These are phyloP conservation scores for Fonsecaea erecta DNA, from an alignment of 2,329 filamentous ascomycete genomes.

Conservation along the genomic window DNA sequence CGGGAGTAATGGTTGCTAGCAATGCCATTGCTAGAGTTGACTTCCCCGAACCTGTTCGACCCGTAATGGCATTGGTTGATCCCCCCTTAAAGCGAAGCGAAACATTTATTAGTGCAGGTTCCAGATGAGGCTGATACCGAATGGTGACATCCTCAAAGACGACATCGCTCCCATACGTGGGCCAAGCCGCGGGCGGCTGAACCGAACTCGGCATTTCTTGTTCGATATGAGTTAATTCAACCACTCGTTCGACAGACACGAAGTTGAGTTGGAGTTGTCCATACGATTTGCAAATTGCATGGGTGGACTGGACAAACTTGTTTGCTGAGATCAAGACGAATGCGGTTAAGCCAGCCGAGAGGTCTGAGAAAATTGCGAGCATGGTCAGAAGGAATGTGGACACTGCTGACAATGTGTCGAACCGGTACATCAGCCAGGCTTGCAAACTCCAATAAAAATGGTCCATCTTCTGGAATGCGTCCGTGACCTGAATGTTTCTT, in stretches of 20 bases:
- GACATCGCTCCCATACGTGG: slow-evolving; percentile 71
- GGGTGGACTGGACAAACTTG: slow-evolving; percentile 68
- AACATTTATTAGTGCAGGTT: slow-evolving; percentile 71
- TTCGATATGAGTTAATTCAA: slow-evolving; percentile 78
- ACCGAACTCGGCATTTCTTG: slow-evolving; percentile 72
- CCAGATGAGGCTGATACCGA: slow-evolving; percentile 76
- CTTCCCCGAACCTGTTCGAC: slow-evolving; percentile 80
- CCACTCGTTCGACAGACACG: slow-evolving; percentile 83
- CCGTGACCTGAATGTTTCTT: slow-evolving; percentile 77
- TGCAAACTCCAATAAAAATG: slow-evolving; percentile 94
- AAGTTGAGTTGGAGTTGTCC: slow-evolving; percentile 90
- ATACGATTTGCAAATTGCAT: slow-evolving; percentile 76
- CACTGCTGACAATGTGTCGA: slow-evolving; percentile 71
- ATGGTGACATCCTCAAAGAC: slow-evolving; percentile 77
- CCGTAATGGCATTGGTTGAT: slow-evolving; percentile 77
- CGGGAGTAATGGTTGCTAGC: slow-evolving; percentile 60
- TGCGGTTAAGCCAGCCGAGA: slow-evolving; percentile 77
- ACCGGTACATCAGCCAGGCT: slow-evolving; percentile 81
- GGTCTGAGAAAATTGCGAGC: slow-evolving; percentile 73
- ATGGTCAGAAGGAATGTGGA: slow-evolving; percentile 76
- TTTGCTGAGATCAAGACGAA: slow-evolving; percentile 78
- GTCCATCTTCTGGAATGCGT: slow-evolving; percentile 91
- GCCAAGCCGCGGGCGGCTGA: slow-evolving; percentile 76
- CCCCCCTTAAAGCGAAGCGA: slow-evolving; percentile 77
- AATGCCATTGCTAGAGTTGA: slow-evolving; percentile 71